Percentiles rank a stretch among this genome's conserved stretches.
phyloP scores from a whole-genome alignment of 345 rosid species.

The Euphorbia lathyris region DNA sequence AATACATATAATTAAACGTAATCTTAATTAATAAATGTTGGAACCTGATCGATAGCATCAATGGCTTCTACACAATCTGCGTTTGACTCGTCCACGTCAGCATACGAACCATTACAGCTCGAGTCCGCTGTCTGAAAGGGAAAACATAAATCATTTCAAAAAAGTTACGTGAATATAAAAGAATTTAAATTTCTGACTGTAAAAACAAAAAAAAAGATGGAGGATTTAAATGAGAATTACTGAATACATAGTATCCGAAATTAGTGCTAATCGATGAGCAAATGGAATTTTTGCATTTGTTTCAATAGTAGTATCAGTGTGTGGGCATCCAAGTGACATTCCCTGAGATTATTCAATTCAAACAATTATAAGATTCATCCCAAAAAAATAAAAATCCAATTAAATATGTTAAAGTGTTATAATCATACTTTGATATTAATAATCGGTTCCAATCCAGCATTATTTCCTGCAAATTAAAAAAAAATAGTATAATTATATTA shows the following conservation, averaged over 20 bases:
- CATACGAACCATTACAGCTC: slow-evolving; percentile 15
- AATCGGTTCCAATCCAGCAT: not conserved
- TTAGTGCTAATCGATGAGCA: slow-evolving; percentile 20
- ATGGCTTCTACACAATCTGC: slow-evolving; percentile 16
- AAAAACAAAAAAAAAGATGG: not conserved
- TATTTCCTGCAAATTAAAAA: slow-evolving; percentile 2
- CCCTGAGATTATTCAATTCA: slow-evolving; percentile 10
- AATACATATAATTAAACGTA: not conserved
- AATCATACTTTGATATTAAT: slow-evolving; percentile 2
- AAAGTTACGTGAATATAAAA: too few species aligned
- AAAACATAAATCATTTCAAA: not conserved
- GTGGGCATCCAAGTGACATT: slow-evolving; percentile 24
- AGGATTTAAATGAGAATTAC: not conserved
- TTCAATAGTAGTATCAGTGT: slow-evolving; percentile 24
- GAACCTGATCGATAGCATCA: slow-evolving; percentile 8
- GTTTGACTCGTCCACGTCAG: slow-evolving; percentile 5
- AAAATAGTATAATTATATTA: not conserved
- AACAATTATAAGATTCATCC: not conserved
- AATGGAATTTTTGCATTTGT: slow-evolving; percentile 25
- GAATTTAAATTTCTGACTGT: too few species aligned
- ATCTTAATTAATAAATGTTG: not conserved
- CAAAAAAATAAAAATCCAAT: not conserved
- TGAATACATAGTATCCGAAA: slow-evolving; percentile 24
- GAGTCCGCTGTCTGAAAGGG: slow-evolving; percentile 8
- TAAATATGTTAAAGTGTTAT: not conserved